A percentile compares a stretch with the other conserved stretches of the same genome.
These are phyloP conservation scores for Amanita inopinata DNA, from an alignment of 768 basidiomycete genomes.

Conservation along the genomic window DNA sequence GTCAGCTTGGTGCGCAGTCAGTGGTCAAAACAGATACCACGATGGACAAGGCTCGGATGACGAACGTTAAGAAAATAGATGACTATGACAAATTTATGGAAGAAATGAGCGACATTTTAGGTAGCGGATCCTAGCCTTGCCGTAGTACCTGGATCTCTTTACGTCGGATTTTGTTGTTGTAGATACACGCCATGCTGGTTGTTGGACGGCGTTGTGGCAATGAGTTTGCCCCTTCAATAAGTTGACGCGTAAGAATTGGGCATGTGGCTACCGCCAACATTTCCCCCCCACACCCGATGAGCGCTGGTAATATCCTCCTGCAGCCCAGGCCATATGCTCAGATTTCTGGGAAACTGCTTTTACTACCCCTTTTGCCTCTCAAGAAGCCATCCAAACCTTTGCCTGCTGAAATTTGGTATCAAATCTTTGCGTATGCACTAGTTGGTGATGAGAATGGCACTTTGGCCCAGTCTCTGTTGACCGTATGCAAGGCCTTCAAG, in stretches of 20 bases:
- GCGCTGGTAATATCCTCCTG: constrained; percentile 37
- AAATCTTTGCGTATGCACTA: constrained; percentile 40
- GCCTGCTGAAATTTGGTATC: constrained; percentile 64
- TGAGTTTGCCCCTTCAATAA: too few species aligned
- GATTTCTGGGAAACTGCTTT: constrained; percentile 45
- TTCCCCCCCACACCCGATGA: constrained; percentile 23
- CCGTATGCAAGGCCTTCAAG: constrained; percentile 37
- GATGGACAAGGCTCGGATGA: constrained; percentile 17
- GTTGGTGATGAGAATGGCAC: constrained; percentile 14
- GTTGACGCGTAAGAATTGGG: too few species aligned
- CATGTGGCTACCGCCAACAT: too few species aligned
- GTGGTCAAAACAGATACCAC: constrained; percentile 8
- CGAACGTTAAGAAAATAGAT: constrained; percentile 36
- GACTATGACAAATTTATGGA: constrained; percentile 74
- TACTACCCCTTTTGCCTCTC: constrained; percentile 60
- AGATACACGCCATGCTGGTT: too few species aligned
- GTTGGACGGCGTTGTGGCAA: too few species aligned
- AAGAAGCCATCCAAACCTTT: constrained; percentile 42
- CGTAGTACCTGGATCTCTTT: neutral
- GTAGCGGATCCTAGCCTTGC: neutral
- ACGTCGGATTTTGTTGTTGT: neutral
- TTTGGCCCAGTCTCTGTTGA: constrained; percentile 26
- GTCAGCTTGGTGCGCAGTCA: constrained; percentile 42
- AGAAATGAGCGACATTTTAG: constrained; percentile 61
- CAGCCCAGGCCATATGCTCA: constrained; percentile 60